These are phyloP conservation scores for Phytophthora brassicae DNA, from an alignment of 352 stramenopile genomes.

Conservation along the genomic window DNA sequence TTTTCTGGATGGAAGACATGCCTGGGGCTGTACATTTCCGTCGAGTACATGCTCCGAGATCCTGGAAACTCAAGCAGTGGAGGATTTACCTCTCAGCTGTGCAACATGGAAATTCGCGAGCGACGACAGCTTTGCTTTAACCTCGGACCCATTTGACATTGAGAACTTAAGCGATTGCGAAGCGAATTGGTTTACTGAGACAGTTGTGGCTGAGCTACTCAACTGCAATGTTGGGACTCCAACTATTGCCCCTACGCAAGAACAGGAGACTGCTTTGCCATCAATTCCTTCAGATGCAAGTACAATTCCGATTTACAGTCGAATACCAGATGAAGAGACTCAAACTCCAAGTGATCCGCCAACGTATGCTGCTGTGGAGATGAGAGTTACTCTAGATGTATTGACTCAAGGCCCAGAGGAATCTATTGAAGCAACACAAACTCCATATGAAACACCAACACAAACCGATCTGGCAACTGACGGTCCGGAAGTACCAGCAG, in stretches of 20 bases:
- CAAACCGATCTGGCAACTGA: conserved; percentile 4
- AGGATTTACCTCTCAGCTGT: conserved; percentile 16
- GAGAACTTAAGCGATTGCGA: conserved; percentile 11
- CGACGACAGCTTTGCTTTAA: conserved; percentile 6
- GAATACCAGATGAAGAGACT: too few relatives aligned
- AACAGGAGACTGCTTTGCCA: conserved; percentile 1
- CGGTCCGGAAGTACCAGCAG: not conserved
- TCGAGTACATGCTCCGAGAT: conserved; percentile 26
- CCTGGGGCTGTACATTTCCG: conserved; percentile 49
- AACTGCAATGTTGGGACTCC: conserved; percentile 16
- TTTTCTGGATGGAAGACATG: conserved; percentile 21
- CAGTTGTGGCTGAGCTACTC: conserved; percentile 16
- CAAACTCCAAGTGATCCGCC: not conserved
- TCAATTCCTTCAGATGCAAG: conserved; percentile 1
- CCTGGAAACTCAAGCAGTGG: not conserved
- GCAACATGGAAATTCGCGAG: conserved; percentile 32
- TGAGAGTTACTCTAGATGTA: not conserved
- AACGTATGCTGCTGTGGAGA: not conserved
- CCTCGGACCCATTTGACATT: conserved; percentile 16
- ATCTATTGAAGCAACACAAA: not conserved
- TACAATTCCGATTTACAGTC: conserved; percentile 14
- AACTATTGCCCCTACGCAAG: conserved; percentile 1
- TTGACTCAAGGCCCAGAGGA: not conserved
- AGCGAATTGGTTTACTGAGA: conserved; percentile 41
- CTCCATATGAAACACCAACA: conserved; percentile 3